A percentile compares a stretch with the other conserved stretches of the same genome.
These are phyloP conservation scores for Quillaja saponaria DNA, from an alignment of 306 rosid species.

Conservation along the genomic window DNA sequence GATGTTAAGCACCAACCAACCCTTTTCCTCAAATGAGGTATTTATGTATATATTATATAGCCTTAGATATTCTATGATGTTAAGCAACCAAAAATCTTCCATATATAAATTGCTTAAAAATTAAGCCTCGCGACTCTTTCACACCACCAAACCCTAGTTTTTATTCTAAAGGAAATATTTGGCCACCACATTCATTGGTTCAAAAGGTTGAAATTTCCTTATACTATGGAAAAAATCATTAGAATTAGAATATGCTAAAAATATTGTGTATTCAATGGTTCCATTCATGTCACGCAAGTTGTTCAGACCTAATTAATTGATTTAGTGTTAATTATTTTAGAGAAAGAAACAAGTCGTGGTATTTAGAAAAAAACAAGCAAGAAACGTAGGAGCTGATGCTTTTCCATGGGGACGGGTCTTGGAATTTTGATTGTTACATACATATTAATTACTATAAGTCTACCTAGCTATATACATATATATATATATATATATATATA, in stretches of 20 bases:
- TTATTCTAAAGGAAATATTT: slow-evolving; percentile 8
- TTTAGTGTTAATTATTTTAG: slow-evolving; percentile 31
- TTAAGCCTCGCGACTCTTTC: slow-evolving; percentile 55
- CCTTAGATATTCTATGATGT: slow-evolving; percentile 33
- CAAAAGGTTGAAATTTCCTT: slow-evolving; percentile 45
- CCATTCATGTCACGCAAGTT: slow-evolving; percentile 38
- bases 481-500: too few species aligned
- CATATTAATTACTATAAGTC: too few species aligned
- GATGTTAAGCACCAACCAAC: slow-evolving; percentile 63
- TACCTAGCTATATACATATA: too few species aligned
- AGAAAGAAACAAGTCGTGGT: slow-evolving; percentile 20
- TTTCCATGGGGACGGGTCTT: slow-evolving; percentile 8
- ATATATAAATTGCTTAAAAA: slow-evolving; percentile 50
- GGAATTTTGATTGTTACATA: slow-evolving; percentile 8
- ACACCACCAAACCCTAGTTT: slow-evolving; percentile 52
- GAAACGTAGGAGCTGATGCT: slow-evolving; percentile 24
- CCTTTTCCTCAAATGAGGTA: slow-evolving; percentile 35
- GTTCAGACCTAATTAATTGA: too few species aligned
- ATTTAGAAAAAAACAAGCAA: slow-evolving; percentile 17
- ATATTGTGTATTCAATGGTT: slow-evolving; percentile 31
- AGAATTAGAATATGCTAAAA: slow-evolving; percentile 17
- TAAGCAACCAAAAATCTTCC: slow-evolving; percentile 38
- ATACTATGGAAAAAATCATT: slow-evolving; percentile 24
- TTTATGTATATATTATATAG: background rate
- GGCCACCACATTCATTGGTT: slow-evolving; percentile 37